Evolutionary conservation across 371 early-diverging fungal species (phyloP).

Genomic region (Saksenaea vasiformis): DNA sequence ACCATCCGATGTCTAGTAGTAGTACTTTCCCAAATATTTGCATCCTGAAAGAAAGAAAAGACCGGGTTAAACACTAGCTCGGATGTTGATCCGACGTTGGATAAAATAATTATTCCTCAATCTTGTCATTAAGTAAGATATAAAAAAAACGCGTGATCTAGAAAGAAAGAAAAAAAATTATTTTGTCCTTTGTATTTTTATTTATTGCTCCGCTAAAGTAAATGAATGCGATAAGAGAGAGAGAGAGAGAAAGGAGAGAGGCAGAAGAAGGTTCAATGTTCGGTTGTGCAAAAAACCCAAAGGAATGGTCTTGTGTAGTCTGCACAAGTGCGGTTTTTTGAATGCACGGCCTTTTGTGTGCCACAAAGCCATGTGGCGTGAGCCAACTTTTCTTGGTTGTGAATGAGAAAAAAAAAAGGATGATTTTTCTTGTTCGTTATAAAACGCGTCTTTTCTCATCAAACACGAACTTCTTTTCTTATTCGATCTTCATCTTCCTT

Average conservation of each 20-base stretch:
- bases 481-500: neutral
- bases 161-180: neutral
- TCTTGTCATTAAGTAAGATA: no score
- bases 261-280: neutral
- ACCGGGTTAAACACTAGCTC: no score
- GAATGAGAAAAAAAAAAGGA: conserved; percentile 4
- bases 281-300: neutral
- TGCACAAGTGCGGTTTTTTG: neutral
- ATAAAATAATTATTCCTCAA: no score
- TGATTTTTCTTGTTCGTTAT: neutral
- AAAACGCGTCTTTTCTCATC: neutral
- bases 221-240: neutral
- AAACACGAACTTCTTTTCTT: neutral
- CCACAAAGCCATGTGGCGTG: conserved; percentile 4
- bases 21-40: neutral
- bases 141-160: neutral
- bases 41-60: no score
- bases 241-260: neutral
- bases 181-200: no score
- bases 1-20: neutral
- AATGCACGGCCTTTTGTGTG: neutral
- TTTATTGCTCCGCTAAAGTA: neutral
- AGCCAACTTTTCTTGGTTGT: conserved; percentile 1
- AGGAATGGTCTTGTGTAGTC: neutral
- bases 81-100: no score